A percentile compares a stretch with the other conserved stretches of the same genome.
Conservation (phyloP, 495 filamentous ascomycete species). For the Cryomyces minteri region DNA sequence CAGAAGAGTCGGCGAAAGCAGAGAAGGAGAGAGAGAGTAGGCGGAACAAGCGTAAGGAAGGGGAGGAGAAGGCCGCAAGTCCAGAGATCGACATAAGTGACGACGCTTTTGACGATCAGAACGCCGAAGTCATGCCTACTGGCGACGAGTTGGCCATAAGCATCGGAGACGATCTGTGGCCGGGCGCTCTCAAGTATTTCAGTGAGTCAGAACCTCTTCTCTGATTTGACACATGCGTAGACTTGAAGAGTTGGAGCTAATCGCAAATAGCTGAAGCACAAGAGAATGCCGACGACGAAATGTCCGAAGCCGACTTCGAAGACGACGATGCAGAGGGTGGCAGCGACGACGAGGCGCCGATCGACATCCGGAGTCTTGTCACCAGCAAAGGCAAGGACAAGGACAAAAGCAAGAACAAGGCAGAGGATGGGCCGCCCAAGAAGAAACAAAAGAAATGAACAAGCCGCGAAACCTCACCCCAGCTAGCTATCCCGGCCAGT, state of each 20-base stretch:
- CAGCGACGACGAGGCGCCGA: slow-evolving; percentile 18
- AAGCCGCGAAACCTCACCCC: no score
- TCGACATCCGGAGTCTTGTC: slow-evolving; percentile 20
- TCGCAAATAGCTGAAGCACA: slow-evolving; percentile 35
- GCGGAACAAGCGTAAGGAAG: slow-evolving; percentile 35
- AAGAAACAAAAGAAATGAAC: slow-evolving; percentile 2
- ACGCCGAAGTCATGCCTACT: slow-evolving; percentile 58
- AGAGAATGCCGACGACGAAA: slow-evolving; percentile 33
- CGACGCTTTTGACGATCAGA: slow-evolving; percentile 30
- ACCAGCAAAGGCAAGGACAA: slow-evolving; percentile 10
- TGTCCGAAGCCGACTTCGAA: slow-evolving; percentile 39
- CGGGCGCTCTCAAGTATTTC: slow-evolving; percentile 74
- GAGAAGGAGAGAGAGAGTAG: slow-evolving; percentile 36
- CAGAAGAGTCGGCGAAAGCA: slow-evolving; percentile 46
- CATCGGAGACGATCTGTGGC: slow-evolving; percentile 74
- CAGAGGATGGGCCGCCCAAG: not conserved
- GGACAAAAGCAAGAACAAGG: not conserved
- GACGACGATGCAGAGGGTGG: slow-evolving; percentile 30
- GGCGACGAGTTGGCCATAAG: slow-evolving; percentile 66
- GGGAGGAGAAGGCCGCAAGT: slow-evolving; percentile 32
- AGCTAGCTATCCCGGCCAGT: no score
- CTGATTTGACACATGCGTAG: not conserved
- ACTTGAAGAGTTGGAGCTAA: not conserved
- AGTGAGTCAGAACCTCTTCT: slow-evolving; percentile 38
- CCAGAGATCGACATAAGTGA: slow-evolving; percentile 35